Base-by-base conservation (phyloP, 768 basidiomycete genomes). In the Lentinula edodes region DNA sequence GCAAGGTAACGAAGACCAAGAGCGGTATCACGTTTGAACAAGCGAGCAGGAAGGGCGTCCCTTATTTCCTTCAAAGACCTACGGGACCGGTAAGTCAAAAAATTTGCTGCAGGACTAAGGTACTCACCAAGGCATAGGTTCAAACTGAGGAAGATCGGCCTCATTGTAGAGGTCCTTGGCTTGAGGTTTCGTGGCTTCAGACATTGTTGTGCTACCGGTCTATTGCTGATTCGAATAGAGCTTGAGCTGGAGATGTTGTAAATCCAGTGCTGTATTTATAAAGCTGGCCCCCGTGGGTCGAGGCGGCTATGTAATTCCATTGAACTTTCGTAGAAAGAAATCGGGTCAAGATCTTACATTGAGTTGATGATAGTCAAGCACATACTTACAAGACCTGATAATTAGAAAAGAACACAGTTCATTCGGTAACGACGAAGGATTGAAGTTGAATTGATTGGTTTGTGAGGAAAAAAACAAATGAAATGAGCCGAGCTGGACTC, bases 51-150 rank as follows among this genome's bases (percentile, higher is more conserved):
- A 45, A 84, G 82, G 10, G 79, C 80, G 41, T 71, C 75, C 20
- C 80, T 75, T 51, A 84, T 83, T 62, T 83, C 78, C 60, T 78
- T 76, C 38, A 83, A 70, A 35, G 79, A 73, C 80, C 81, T 82
- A 46, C 13, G 34, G 18, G n/a, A 43, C 56, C 41, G 46, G 9
- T 32, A 23, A 60, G n/a, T 12, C 8, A 18, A 7, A 28, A 20
- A 6, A 16, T 39, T n/a, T 15, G 16, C 41, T 52, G 41, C 42
- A 52, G 35, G 46, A 32, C 38, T n/a, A 41, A 43, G 42, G 60
- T n/a, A 45, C 32, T 39, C 66, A 80, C 80, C 80, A 82, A 57
- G 75, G 74, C 78, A 82, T 79, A 16, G 81, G 81, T 32, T 71
- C 73, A 63, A 74, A 83, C 9, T 66, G 66, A 23, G 78, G 80